Evolutionary conservation across 1,284 basidiomycete species (phyloP).

Genomic region (Xerocomus minutiporus): DNA sequence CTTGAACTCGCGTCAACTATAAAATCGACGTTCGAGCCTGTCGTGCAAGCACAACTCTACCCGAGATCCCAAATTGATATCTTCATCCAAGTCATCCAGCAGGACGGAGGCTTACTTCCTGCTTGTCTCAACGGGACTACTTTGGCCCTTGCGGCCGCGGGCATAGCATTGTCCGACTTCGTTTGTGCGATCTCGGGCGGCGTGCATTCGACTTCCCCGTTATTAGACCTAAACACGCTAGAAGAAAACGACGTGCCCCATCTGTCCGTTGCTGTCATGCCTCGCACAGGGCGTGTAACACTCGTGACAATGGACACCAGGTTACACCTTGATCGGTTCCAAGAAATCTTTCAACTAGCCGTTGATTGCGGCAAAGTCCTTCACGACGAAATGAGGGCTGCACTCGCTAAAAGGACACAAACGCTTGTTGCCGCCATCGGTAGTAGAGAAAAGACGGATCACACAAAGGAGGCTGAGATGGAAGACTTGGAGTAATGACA

Average conservation of each 20-base stretch:
- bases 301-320: conserved; percentile 92
- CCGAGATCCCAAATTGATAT: conserved; percentile 94
- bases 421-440: conserved; percentile 51
- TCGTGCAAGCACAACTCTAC: conserved; percentile 86
- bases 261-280: conserved; percentile 85
- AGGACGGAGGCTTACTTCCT: conserved; percentile 91
- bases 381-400: conserved; percentile 79
- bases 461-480: conserved; percentile 29
- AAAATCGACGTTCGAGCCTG: conserved; percentile 93
- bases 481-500: conserved; percentile 29
- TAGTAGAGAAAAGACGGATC: conserved; percentile 25
- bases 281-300: conserved; percentile 77
- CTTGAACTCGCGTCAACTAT: conserved; percentile 85
- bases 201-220: conserved; percentile 69
- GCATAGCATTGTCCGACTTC: conserved; percentile 88
- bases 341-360: conserved; percentile 80
- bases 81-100: conserved; percentile 86
- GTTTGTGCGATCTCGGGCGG: conserved; percentile 83
- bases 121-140: conserved; percentile 94
- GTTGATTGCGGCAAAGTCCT: conserved; percentile 76
- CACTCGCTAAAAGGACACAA: conserved; percentile 64
- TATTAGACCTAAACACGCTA: conserved; percentile 82
- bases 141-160: conserved; percentile 85
- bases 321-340: conserved; percentile 89
- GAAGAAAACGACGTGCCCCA: conserved; percentile 91